Base-by-base conservation (phyloP, 306 rosid species). In the Cucumis melo region DNA sequence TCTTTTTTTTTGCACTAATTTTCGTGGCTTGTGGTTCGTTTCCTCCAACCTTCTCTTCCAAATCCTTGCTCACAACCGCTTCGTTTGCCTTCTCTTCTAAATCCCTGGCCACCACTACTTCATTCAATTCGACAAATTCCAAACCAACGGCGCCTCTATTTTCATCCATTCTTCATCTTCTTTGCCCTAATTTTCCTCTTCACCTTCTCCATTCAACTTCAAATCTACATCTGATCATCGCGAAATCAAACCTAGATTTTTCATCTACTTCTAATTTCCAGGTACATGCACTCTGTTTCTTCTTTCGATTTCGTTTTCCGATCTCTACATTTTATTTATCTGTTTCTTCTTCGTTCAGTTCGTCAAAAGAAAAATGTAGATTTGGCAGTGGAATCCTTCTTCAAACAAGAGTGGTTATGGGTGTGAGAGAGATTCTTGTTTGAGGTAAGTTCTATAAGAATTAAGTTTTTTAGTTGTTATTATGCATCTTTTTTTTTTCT, bases 61-160 rank as follows among this genome's bases (percentile, higher is more conserved):
- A 27, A 71, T 83, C 96, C 0, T 96, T n/a, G n/a, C n/a, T n/a
- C n/a, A n/a, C n/a, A n/a, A n/a, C n/a, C n/a, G n/a, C n/a, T n/a
- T n/a, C n/a, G n/a, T 95, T 0, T 93, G 95, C 0, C 83, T 93
- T 32, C 81, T 93, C 2, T 93, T 93, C 71, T 96, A 89, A 78
- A 74, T 91, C 9, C 97, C 97, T 0, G 95, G 92, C 2, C 82
- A 86, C 21, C 81, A 89, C 10, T 74, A 91, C 4, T 89, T 85
- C n/a, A 79, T 93, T 5, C 97, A 93, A 78, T 93, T 93, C 79
- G 97, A 89, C 3, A 86, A 84, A 79, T 93, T 93, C 60, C 89
- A 89, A 24, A 93, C 98, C 0, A 88, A 97, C 63, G 96, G 84
- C 21, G 96, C 93, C 5, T 81, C 96, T 80, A 89, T 93, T 3